Evolutionary conservation across 306 rosid species (phyloP), one percentile per base, ranked within the genome.

Genomic region (Cyamopsis tetragonoloba): DNA sequence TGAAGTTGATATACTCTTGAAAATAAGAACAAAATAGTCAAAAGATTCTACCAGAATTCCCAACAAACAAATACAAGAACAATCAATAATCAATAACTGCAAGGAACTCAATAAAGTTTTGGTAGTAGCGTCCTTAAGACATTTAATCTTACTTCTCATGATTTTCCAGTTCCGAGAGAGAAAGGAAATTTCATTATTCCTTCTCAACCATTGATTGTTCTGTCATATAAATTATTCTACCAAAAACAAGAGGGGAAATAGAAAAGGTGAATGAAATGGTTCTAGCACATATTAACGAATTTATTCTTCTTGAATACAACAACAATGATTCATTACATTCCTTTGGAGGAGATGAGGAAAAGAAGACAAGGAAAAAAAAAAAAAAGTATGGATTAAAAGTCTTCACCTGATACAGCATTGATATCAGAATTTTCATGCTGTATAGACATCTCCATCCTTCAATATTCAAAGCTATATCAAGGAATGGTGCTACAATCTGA

Each of bases 401-500:
- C 57, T 38, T 64, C 47, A 89, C 98, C 91, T 64, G 95, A 42
- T 63, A 75, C 67, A 32, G 60, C 70, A 5, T 62, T 64, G 37
- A 70, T 59, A 28, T 80, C 83, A 68, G 83, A 66, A 64, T 76
- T 74, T 2, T 81, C 79, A 14, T 56, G 91, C 48, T 64, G 84
- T 67, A 84, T 13, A 54, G 89, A 75, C 87, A 80, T 85, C 77
- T 85, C 83, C 83, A 80, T 56, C 80, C 49, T 74, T 74, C 68
- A 68, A 66, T 42, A 26, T 46, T 67, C 59, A 63, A 74, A 70
- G 72, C 44, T 70, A 79, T 68, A 62, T 64, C 34, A 54, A 49
- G 58, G 70, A 75, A 76, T 44, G 35, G 15, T 4, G 68, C 81
- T 77, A 75, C 64, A 61, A 79, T 73, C 62, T 72, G 59, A 66